phyloP scores from a whole-genome alignment of 2,329 filamentous ascomycete species.

The Diplodia mutila region DNA sequence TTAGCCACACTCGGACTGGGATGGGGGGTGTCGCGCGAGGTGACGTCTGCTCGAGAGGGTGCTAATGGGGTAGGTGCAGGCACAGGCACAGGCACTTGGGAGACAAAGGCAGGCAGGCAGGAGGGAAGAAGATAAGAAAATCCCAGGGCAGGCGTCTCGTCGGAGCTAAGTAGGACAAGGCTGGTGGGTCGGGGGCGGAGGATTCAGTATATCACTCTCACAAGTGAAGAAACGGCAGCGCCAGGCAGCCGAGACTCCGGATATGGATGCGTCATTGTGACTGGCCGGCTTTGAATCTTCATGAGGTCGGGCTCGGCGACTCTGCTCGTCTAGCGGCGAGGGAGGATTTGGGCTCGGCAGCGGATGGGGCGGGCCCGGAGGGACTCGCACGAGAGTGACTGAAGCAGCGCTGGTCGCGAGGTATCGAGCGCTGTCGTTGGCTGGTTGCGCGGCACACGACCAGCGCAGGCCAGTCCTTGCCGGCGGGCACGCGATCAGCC shows the following conservation, averaged over 20 bases:
- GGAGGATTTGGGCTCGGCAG: neutral
- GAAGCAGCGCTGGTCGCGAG: neutral
- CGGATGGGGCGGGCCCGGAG: constrained; percentile 5
- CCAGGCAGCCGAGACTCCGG: constrained; percentile 2
- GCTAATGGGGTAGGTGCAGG: neutral
- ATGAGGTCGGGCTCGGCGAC: neutral
- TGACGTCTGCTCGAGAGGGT: neutral
- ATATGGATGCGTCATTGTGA: constrained; percentile 8
- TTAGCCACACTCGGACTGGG: neutral
- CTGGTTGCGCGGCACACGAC: constrained; percentile 6
- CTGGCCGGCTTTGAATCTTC: neutral
- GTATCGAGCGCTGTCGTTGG: neutral
- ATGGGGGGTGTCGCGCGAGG: neutral
- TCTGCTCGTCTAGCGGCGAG: neutral
- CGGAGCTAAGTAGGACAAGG: neutral
- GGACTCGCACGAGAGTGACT: constrained; percentile 3
- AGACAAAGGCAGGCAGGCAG: neutral
- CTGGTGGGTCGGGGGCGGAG: neutral
- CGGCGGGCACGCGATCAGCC: neutral
- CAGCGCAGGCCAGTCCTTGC: neutral
- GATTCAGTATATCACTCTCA: neutral
- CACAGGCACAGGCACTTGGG: neutral
- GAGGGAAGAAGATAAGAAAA: neutral
- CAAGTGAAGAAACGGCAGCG: neutral
- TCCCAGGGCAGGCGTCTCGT: neutral